Percentiles rank a stretch among this genome's conserved stretches.
Conservation (phyloP, 257 asterid species). For the Anisodus acutangulus region DNA sequence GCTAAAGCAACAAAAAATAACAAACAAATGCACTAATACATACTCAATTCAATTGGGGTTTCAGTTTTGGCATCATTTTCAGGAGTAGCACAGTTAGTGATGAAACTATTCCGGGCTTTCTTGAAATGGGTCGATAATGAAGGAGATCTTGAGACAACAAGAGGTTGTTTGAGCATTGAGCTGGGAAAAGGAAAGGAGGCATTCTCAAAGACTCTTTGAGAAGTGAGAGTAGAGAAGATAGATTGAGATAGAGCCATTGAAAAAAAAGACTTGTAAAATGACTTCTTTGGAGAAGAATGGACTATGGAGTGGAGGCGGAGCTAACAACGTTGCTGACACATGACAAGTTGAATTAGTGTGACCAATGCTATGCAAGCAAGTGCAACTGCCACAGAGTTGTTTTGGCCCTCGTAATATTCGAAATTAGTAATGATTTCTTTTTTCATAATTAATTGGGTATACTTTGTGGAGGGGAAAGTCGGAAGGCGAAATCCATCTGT, state of each 20-base stretch:
- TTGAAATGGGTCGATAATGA: conserved; percentile 43
- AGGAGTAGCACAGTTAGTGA: conserved; percentile 47
- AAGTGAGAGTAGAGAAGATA: conserved; percentile 49
- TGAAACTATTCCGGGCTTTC: conserved; percentile 40
- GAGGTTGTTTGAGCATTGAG: conserved; percentile 43
- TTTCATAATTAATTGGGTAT: too few relatives aligned
- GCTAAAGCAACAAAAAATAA: background rate
- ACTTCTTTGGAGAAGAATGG: background rate
- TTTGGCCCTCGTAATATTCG: background rate
- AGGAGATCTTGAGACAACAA: conserved; percentile 49
- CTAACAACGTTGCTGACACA: conserved; percentile 2
- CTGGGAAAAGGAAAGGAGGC: conserved; percentile 38
- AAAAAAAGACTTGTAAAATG: background rate
- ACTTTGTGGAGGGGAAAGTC: too few relatives aligned
- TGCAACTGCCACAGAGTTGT: background rate
- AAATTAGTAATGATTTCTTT: background rate
- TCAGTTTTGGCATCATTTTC: conserved; percentile 49
- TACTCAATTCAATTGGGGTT: conserved; percentile 86
- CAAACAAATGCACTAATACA: conserved; percentile 23
- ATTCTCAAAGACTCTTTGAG: conserved; percentile 35
- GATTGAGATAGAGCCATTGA: conserved; percentile 65
- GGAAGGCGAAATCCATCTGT: too few relatives aligned
- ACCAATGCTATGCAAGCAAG: background rate
- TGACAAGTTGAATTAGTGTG: background rate
- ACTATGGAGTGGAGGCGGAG: background rate